phyloP scores from a whole-genome alignment of 768 basidiomycete genomes.

The Rubroboletus satanas region DNA sequence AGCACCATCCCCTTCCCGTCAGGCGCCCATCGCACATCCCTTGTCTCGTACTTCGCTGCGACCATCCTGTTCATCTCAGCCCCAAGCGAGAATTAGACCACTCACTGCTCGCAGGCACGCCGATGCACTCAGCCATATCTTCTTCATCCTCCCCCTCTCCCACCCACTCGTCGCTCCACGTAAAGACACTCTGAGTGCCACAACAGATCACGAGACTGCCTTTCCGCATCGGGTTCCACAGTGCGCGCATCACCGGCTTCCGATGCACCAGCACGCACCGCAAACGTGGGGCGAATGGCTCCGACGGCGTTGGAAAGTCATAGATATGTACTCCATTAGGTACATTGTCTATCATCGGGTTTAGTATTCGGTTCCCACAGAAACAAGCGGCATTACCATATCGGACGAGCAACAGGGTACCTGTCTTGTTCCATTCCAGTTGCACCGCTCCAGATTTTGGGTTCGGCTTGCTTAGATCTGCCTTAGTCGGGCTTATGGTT shows the following conservation, averaged over 20 bases:
- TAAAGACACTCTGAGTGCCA: constrained; percentile 62
- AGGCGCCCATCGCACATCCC: constrained; percentile 74
- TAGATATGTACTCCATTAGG: constrained; percentile 68
- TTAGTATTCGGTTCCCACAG: background rate
- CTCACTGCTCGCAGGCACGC: constrained; percentile 78
- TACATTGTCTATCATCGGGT: constrained; percentile 45
- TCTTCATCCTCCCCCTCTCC: constrained; percentile 53
- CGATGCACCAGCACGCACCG: constrained; percentile 66
- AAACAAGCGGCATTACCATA: constrained; percentile 49
- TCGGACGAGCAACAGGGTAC: constrained; percentile 67
- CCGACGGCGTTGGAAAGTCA: constrained; percentile 60
- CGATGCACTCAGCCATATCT: constrained; percentile 88
- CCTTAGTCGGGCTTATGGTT: constrained; percentile 44
- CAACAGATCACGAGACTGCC: constrained; percentile 67
- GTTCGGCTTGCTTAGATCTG: constrained; percentile 58
- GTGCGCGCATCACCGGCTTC: constrained; percentile 57
- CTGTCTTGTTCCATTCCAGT: constrained; percentile 79
- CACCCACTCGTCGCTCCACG: constrained; percentile 83
- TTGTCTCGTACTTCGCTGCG: constrained; percentile 66
- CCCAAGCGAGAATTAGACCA: background rate
- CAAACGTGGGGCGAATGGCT: constrained; percentile 56
- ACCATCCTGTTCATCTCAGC: background rate
- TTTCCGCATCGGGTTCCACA: constrained; percentile 84
- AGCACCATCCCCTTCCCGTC: constrained; percentile 81
- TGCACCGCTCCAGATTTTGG: constrained; percentile 68